A percentile compares a stretch with the other conserved stretches of the same genome.
These are phyloP conservation scores for Corylus heterophylla DNA, from an alignment of 306 rosid genomes.

Conservation along the genomic window DNA sequence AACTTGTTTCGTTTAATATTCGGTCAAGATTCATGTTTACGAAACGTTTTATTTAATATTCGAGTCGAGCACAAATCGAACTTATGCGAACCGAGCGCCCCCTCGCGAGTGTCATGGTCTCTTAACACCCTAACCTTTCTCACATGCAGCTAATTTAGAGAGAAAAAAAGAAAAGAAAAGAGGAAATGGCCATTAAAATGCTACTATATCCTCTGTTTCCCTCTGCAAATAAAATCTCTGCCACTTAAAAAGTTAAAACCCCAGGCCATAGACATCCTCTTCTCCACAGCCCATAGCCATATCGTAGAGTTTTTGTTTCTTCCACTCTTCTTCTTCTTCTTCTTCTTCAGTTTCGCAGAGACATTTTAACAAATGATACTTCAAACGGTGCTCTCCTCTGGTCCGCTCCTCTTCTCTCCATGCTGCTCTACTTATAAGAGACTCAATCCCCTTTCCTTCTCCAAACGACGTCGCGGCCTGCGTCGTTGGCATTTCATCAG, in stretches of 20 bases:
- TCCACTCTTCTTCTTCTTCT: not conserved
- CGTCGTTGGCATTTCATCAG: conserved; percentile 24
- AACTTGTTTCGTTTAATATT: too few species aligned
- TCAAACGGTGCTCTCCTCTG: conserved; percentile 31
- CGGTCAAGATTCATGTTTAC: too few species aligned
- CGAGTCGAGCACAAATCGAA: too few species aligned
- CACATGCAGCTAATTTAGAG: too few species aligned
- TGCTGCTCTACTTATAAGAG: conserved; percentile 22
- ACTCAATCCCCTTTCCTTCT: conserved; percentile 40
- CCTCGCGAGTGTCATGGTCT: too few species aligned
- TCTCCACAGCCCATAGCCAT: not conserved
- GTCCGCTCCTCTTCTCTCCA: conserved; percentile 32
- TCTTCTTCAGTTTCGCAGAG: not conserved
- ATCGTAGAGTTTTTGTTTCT: not conserved
- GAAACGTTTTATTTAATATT: too few species aligned
- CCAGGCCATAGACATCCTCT: not conserved
- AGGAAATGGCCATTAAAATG: too few species aligned
- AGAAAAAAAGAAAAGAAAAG: too few species aligned
- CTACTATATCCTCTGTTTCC: not conserved
- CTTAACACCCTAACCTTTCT: too few species aligned
- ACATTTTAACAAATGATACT: conserved; percentile 23
- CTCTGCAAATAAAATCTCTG: not conserved
- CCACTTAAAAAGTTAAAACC: not conserved
- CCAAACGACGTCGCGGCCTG: conserved; percentile 33
- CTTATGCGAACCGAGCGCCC: too few species aligned